Conservation (phyloP, 2,329 filamentous ascomycete genomes). For the Aureobasidium leucospermi region DNA sequence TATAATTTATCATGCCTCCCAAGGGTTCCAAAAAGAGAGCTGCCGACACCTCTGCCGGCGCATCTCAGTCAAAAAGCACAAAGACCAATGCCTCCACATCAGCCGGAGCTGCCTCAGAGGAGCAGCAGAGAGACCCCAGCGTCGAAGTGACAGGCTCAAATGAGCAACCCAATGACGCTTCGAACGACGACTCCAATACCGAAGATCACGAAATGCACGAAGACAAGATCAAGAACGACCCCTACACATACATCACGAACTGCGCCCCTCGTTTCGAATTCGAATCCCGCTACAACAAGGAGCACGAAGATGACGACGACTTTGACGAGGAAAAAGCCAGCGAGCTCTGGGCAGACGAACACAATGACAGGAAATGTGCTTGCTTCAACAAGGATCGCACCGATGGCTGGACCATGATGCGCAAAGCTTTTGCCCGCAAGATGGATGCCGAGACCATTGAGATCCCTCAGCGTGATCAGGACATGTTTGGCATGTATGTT, state of each 20-base stretch:
- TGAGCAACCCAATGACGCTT: neutral
- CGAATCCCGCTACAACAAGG: neutral
- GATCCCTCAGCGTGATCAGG: neutral
- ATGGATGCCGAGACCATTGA: neutral
- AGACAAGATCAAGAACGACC: neutral
- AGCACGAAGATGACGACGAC: neutral
- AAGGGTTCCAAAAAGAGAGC: conserved; percentile 5
- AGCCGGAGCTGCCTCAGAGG: neutral
- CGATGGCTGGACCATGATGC: conserved; percentile 8
- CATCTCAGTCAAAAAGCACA: neutral
- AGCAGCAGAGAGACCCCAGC: neutral
- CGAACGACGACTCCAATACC: neutral
- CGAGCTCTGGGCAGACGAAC: neutral
- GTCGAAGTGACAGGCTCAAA: neutral
- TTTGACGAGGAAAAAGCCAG: neutral
- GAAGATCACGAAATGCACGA: neutral
- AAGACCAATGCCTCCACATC: neutral
- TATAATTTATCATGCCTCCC: neutral
- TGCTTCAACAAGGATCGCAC: neutral
- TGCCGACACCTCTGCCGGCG: neutral
- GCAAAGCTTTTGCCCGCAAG: neutral
- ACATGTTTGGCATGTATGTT: neutral
- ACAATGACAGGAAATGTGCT: conserved; percentile 1
- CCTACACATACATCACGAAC: conserved; percentile 1
- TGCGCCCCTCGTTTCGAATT: neutral